These are phyloP conservation scores for Jackrogersella minutella DNA, from an alignment of 495 filamentous ascomycete genomes.

Conservation along the genomic window DNA sequence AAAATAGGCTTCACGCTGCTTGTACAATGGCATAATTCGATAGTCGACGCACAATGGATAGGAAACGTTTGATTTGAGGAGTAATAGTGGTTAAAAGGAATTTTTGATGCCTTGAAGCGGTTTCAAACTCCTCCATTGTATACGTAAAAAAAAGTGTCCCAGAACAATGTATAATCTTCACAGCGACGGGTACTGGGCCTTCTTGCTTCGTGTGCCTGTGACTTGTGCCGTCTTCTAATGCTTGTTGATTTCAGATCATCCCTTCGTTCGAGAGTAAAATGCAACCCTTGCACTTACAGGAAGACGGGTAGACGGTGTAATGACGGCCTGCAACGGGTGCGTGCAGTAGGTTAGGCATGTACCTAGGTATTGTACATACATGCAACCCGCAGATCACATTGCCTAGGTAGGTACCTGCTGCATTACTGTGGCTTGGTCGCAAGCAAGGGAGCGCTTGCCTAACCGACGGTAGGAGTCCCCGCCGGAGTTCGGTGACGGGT, in stretches of 20 bases:
- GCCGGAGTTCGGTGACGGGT: background rate
- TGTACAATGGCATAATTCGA: constrained; percentile 22
- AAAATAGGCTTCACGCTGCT: constrained; percentile 24
- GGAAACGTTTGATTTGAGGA: constrained; percentile 16
- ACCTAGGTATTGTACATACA: background rate
- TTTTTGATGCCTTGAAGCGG: constrained; percentile 8
- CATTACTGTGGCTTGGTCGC: background rate
- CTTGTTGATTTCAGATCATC: background rate
- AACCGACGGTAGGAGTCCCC: background rate
- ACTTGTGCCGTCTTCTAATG: background rate
- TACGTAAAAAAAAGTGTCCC: constrained; percentile 22
- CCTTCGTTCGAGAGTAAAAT: background rate
- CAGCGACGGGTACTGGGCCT: constrained; percentile 7
- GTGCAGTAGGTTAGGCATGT: background rate
- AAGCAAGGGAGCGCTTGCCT: background rate
- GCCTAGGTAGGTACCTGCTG: too few relatives aligned
- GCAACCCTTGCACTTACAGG: too few relatives aligned
- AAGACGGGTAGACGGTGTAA: too few relatives aligned
- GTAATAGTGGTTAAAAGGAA: background rate
- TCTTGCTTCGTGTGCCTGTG: background rate
- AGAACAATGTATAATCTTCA: constrained; percentile 29
- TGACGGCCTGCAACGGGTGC: background rate
- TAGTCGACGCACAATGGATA: constrained; percentile 30
- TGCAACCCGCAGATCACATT: too few relatives aligned
- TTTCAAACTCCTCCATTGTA: constrained; percentile 13